Evolutionary conservation across 2,329 filamentous ascomycete genomes (phyloP).

Genomic region (Phialemoniopsis sp.): DNA sequence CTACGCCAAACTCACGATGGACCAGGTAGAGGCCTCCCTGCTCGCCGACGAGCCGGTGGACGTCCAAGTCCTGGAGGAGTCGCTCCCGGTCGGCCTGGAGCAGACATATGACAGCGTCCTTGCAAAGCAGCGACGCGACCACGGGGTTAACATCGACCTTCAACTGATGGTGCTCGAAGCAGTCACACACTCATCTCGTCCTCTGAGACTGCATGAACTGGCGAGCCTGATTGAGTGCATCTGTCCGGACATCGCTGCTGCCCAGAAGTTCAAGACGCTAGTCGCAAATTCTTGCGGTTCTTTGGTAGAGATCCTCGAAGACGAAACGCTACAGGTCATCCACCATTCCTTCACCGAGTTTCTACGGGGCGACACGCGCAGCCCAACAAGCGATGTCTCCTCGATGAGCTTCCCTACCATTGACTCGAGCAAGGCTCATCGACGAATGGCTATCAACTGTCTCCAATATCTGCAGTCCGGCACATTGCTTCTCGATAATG

Average conservation of each 20-base stretch:
- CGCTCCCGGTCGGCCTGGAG: slow-evolving; percentile 28
- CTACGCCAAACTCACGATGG: slow-evolving; percentile 37
- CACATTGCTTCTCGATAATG: slow-evolving; percentile 27
- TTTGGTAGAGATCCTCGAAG: slow-evolving; percentile 36
- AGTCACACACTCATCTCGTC: slow-evolving; percentile 34
- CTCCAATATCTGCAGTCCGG: slow-evolving; percentile 14
- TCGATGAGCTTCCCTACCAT: slow-evolving; percentile 11
- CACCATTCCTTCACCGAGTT: slow-evolving; percentile 47
- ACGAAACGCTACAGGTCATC: slow-evolving; percentile 37
- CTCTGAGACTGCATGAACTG: slow-evolving; percentile 36
- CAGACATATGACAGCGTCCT: slow-evolving; percentile 36
- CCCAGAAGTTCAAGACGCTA: slow-evolving; percentile 27
- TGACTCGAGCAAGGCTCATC: slow-evolving; percentile 12
- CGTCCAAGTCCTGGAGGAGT: slow-evolving; percentile 18
- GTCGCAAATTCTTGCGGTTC: slow-evolving; percentile 33
- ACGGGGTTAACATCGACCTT: slow-evolving; percentile 22
- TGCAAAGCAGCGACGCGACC: slow-evolving; percentile 15
- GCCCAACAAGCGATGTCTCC: slow-evolving; percentile 10
- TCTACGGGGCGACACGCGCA: slow-evolving; percentile 19
- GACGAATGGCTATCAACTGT: slow-evolving; percentile 12
- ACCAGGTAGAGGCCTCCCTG: slow-evolving; percentile 28
- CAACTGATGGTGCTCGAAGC: slow-evolving; percentile 33
- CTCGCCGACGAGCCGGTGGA: slow-evolving; percentile 14
- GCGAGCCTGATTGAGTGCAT: slow-evolving; percentile 21
- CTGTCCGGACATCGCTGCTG: slow-evolving; percentile 6